Conservation (phyloP, 2,329 filamentous ascomycete species). For the Coniella lustricola region DNA sequence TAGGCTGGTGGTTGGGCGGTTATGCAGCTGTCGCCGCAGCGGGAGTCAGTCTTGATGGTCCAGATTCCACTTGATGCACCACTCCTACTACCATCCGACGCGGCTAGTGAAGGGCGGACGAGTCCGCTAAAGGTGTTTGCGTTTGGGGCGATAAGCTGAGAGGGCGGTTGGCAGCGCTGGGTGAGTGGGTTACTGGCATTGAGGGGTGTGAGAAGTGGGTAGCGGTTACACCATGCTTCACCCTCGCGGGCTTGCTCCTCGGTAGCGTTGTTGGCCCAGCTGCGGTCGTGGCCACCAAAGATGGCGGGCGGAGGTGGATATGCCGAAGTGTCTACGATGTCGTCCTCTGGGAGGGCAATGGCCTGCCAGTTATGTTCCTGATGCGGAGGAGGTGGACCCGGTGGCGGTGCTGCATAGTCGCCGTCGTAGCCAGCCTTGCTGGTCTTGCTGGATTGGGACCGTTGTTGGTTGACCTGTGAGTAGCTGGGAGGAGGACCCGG, state of each 20-base stretch:
- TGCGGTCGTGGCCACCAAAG: slow-evolving; percentile 55
- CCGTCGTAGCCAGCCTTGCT: background rate
- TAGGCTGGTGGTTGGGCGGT: slow-evolving; percentile 65
- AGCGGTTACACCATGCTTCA: slow-evolving; percentile 55
- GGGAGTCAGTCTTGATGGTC: slow-evolving; percentile 33
- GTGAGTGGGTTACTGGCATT: slow-evolving; percentile 41
- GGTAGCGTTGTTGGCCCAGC: slow-evolving; percentile 63
- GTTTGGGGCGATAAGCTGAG: slow-evolving; percentile 46
- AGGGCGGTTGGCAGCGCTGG: slow-evolving; percentile 38
- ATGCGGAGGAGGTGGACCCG: slow-evolving; percentile 28
- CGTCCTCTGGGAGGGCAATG: slow-evolving; percentile 49
- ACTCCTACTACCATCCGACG: slow-evolving; percentile 39
- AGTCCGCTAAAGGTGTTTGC: slow-evolving; percentile 34
- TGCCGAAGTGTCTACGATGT: slow-evolving; percentile 47
- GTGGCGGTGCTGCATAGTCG: slow-evolving; percentile 26
- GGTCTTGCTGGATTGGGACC: too few species aligned
- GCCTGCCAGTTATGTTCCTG: slow-evolving; percentile 61
- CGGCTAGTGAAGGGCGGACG: slow-evolving; percentile 31
- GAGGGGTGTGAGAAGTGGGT: slow-evolving; percentile 52
- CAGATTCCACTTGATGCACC: slow-evolving; percentile 37
- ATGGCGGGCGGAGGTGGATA: slow-evolving; percentile 67
- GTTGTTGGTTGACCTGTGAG: background rate
- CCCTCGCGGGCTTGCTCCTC: slow-evolving; percentile 57
- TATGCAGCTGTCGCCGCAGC: slow-evolving; percentile 54
- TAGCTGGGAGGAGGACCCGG: slow-evolving; percentile 19